Conservation (phyloP, 345 rosid genomes). For the Bruguiera sexangula region DNA sequence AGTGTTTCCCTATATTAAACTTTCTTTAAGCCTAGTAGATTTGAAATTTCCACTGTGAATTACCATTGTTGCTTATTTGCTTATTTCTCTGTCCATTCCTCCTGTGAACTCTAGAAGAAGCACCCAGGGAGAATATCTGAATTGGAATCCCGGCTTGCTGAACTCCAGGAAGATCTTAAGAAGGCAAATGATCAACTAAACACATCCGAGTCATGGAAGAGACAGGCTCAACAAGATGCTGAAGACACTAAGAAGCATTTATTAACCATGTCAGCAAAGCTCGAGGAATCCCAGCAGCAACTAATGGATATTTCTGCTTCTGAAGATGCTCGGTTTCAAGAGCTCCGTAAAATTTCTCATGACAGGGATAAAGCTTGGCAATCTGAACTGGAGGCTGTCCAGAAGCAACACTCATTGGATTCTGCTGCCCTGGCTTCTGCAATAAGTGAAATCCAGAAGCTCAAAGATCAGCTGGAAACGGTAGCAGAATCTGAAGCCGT, state of each 20-base stretch:
- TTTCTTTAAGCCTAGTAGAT: conserved; percentile 6
- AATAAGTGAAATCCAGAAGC: conserved; percentile 85
- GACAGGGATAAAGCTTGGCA: conserved; percentile 93
- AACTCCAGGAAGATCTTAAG: conserved; percentile 80
- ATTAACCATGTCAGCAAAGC: conserved; percentile 46
- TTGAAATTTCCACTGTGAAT: conserved; percentile 1
- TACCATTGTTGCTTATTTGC: conserved; percentile 9
- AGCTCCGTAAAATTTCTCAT: conserved; percentile 75
- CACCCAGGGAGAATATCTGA: conserved; percentile 50
- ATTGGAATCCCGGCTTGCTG: conserved; percentile 60
- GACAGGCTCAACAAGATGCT: conserved; percentile 66
- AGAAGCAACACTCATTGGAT: conserved; percentile 78
- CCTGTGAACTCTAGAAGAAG: conserved; percentile 51
- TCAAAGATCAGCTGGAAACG: conserved; percentile 67
- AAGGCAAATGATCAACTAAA: conserved; percentile 70
- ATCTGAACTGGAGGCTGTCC: conserved; percentile 94
- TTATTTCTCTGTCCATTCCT: conserved; percentile 9
- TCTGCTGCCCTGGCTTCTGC: conserved; percentile 74
- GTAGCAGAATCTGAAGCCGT: conserved; percentile 58
- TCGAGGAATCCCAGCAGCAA: conserved; percentile 65
- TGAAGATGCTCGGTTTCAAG: conserved; percentile 73
- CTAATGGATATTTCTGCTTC: conserved; percentile 66
- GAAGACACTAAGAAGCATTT: conserved; percentile 74
- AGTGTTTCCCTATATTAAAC: not conserved
- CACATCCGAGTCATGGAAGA: conserved; percentile 64